These are phyloP conservation scores for Colletotrichum sp. DNA, from an alignment of 2,329 filamentous ascomycete genomes.

Conservation along the genomic window DNA sequence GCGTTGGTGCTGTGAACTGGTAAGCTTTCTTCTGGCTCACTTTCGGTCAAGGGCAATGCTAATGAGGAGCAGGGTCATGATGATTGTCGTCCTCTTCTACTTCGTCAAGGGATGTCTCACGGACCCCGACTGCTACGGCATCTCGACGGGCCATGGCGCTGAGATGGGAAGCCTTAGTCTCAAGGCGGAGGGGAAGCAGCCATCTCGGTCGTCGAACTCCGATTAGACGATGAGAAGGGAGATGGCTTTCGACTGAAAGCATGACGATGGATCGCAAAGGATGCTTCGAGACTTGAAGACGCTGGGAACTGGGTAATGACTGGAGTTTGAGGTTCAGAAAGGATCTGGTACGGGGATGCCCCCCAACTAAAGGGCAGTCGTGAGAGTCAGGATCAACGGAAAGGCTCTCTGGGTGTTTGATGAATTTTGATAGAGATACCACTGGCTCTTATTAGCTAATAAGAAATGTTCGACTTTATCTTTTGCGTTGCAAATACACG, in stretches of 20 bases:
- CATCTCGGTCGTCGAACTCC: neutral
- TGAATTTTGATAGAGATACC: constrained; percentile 7
- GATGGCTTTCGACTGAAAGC: neutral
- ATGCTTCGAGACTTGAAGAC: neutral
- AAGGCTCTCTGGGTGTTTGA: neutral
- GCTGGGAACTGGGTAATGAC: neutral
- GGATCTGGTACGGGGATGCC: neutral
- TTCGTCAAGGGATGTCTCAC: constrained; percentile 39
- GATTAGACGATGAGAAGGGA: neutral
- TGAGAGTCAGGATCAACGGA: neutral
- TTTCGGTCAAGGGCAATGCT: neutral
- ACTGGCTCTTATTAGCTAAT: constrained; percentile 4
- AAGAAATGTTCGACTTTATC: neutral
- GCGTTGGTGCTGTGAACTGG: constrained; percentile 46
- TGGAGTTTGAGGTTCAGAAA: neutral
- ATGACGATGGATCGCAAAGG: neutral
- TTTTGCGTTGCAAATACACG: neutral
- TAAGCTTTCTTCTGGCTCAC: constrained; percentile 22
- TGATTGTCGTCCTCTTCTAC: constrained; percentile 40
- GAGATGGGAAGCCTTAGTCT: constrained; percentile 32
- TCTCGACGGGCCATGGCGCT: constrained; percentile 17
- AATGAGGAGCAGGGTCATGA: constrained; percentile 35
- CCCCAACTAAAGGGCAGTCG: neutral
- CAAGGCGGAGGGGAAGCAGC: constrained; percentile 23
- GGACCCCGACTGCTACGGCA: constrained; percentile 20